These are phyloP conservation scores for Penicillium mononematosum DNA, from an alignment of 495 filamentous ascomycete species.

Conservation along the genomic window DNA sequence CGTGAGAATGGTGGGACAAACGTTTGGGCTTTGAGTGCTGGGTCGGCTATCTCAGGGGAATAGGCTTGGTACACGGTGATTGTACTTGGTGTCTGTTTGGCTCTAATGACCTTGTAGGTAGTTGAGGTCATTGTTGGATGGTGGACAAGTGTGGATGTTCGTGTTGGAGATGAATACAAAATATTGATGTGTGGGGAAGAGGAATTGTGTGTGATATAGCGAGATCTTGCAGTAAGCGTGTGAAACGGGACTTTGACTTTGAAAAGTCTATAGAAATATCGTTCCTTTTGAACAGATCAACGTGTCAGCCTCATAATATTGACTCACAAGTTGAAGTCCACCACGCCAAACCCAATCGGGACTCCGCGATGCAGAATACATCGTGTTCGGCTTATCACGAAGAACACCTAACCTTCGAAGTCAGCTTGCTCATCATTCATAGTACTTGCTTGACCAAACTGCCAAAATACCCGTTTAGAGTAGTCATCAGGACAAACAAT, in stretches of 20 bases:
- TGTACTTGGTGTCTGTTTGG: constrained; percentile 42
- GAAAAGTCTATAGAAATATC: neutral
- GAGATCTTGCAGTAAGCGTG: neutral
- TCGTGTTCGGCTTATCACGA: neutral
- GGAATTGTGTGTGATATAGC: neutral
- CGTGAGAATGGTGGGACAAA: constrained; percentile 52
- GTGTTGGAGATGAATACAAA: no score
- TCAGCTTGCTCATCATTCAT: no score
- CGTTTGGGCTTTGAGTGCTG: constrained; percentile 51
- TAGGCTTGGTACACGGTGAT: constrained; percentile 69
- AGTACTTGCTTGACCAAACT: no score
- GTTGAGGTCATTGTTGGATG: neutral
- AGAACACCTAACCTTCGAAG: neutral
- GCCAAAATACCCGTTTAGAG: neutral
- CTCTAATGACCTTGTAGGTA: constrained; percentile 53
- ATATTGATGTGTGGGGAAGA: no score
- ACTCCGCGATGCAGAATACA: neutral
- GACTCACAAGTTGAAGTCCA: neutral
- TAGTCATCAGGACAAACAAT: no score
- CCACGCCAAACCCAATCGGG: neutral
- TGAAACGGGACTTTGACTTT: neutral
- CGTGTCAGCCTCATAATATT: neutral
- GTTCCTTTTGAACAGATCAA: neutral
- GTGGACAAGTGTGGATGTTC: neutral
- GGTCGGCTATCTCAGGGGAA: constrained; percentile 47